Evolutionary conservation across 2,329 filamentous ascomycete genomes (phyloP), one percentile per base, ranked within the genome.

Genomic region (Nemania bipapillata): DNA sequence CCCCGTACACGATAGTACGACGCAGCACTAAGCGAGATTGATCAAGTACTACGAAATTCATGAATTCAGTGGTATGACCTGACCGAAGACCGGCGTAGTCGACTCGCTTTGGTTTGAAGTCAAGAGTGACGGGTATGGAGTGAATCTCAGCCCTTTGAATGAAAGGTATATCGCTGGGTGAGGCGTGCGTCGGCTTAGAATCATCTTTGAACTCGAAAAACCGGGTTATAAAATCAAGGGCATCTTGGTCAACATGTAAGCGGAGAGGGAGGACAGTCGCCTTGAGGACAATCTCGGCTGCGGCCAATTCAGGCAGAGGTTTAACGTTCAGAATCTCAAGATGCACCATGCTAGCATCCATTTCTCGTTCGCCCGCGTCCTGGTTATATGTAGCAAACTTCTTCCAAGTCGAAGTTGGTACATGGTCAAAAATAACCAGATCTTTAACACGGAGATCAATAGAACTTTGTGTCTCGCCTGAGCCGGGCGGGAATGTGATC

Each of bases 151-250:
- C 91, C 61, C 96, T 88, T 78, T 98, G 95, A 1, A 99, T 84
- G 79, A 97, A 99, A 0, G 93, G 92, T 6, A 91, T 83, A 63
- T 96, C 94, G 53, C 89, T 89, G 1, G 89, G 86, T 0, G 89
- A 86, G 2, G 83, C 81, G 32, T 89, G 85, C 4, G 83, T 81
- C 0, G 86, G 83, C 8, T 82, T 81, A 1, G 82, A 82, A 47
- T 94, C 92, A 74, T 97, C 94, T 77, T 97, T 96, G 85, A 99
- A 99, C 75, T 97, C 94, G 76, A 99, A 99, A 83, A 99, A 99
- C 1, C 96, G 90, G 1, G 92, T 97, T 77, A 99, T 92, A 78
- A 99, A 99, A 78, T 99, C 96, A 3, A 99, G 86, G 0, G 96
- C 95, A 80, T 99, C 96, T 80, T 99, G 96, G 76, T 99, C 96